Evolutionary conservation across 225 moss, liverwort and hornwort species (phyloP).

Genomic region (Neckera pumila): DNA sequence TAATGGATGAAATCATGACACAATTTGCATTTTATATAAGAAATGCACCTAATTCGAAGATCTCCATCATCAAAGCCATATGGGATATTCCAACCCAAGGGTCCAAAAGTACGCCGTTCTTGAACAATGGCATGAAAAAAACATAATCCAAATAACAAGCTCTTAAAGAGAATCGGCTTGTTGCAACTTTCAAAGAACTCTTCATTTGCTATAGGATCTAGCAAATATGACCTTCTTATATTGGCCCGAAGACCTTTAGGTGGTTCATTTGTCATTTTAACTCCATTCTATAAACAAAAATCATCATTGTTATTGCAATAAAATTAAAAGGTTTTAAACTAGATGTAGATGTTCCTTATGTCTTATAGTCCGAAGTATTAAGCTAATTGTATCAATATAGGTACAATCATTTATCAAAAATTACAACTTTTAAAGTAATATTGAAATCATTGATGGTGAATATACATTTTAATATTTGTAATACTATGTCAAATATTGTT

Average conservation of each 20-base stretch:
- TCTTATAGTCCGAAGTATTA: background rate
- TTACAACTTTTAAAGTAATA: background rate
- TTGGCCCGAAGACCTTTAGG: constrained; percentile 87
- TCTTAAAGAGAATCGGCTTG: constrained; percentile 59
- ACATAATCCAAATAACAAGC: constrained; percentile 70
- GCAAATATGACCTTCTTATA: constrained; percentile 57
- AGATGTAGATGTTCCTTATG: rapidly evolving
- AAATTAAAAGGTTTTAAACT: no score
- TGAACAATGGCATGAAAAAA: constrained; percentile 91
- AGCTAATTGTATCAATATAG: background rate
- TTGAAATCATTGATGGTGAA: background rate
- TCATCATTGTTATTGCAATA: background rate
- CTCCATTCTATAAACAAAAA: constrained; percentile 54
- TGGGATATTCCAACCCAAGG: constrained; percentile 92
- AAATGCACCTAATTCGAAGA: constrained; percentile 57
- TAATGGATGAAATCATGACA: no score
- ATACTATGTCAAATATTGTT: rapidly evolving
- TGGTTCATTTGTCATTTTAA: constrained; percentile 97
- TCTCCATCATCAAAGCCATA: constrained; percentile 98
- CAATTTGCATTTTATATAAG: no score
- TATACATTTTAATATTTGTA: no score
- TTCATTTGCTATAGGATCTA: constrained; percentile 78
- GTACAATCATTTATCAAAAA: background rate
- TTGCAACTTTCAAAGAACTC: constrained; percentile 86
- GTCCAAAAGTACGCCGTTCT: constrained; percentile 85